Evolutionary conservation across 345 rosid species (phyloP), one percentile per base, ranked within the genome.

Genomic region (Citrus sp.): DNA sequence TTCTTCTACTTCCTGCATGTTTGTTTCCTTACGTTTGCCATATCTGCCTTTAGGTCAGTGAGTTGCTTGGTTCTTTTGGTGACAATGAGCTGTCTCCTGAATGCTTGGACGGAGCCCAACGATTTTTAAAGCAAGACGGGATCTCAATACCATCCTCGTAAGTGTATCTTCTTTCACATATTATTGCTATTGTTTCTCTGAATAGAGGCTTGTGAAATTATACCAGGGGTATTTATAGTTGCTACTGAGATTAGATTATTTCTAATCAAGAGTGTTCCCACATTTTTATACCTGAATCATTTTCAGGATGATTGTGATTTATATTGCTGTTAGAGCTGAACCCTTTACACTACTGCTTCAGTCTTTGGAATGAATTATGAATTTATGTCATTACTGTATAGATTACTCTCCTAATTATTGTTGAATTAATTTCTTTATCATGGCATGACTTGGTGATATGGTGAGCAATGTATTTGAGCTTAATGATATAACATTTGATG

Each of bases 41-140:
- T 76, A 62, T 74, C 88, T 79, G 51, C 79, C 35, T 85, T 60
- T 77, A 96, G 98, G 98, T 96, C 60, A 96, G 98, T 74, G 98
- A 96, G 77, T 82, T 96, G 85, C 86, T 96, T 51, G 99, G 99
- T 70, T 94, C 99, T 82, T 92, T 96, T 84, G 99, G 99, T 66
- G 99, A 96, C 87, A 96, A 96, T 87, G 98, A 96, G 88, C 91
- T 96, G 67, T 96, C 99, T 80, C 99, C 99, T 18, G 98, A 96
- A 80, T 94, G 99, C 84, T 97, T 96, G 75, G 99, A 96, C 85
- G 99, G 99, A 82, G 99, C 99, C n/a, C 98, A 96, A 82, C 84
- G 93, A 87, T 94, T 94, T 84, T 75, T 94, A 88, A 96, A 94
- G 87, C 74, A 84, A 82, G 98, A 94, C 77, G 99, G 98, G 76